These are phyloP conservation scores for Paxillus ammoniavirescens DNA, from an alignment of 768 basidiomycete species.

Conservation along the genomic window DNA sequence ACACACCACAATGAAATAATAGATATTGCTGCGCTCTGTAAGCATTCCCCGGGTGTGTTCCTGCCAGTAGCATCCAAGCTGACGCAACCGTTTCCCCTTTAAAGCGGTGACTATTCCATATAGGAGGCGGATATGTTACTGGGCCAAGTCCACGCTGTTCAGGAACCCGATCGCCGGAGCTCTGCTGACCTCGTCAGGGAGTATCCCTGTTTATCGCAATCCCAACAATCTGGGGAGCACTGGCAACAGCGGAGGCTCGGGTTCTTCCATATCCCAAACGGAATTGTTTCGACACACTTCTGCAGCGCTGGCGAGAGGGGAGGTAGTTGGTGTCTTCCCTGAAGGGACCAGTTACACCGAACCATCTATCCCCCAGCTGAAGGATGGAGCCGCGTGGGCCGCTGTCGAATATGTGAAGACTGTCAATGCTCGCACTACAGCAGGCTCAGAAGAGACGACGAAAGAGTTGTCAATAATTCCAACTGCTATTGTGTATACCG, in stretches of 20 bases:
- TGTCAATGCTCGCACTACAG: slow-evolving; percentile 18
- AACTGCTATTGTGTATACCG: slow-evolving; percentile 66
- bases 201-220: slow-evolving; percentile 70
- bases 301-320: slow-evolving; percentile 47
- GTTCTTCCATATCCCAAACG: slow-evolving; percentile 28
- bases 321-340: slow-evolving; percentile 68
- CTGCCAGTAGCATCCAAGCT: background rate
- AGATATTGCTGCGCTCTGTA: slow-evolving; percentile 49
- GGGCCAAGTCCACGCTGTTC: slow-evolving; percentile 76
- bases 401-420: slow-evolving; percentile 66
- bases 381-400: slow-evolving; percentile 70
- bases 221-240: slow-evolving; percentile 36
- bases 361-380: slow-evolving; percentile 44
- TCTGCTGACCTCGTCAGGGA: slow-evolving; percentile 60
- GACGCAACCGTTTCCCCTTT: background rate
- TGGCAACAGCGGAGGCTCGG: background rate
- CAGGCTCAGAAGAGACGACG: slow-evolving; percentile 14
- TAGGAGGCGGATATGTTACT: slow-evolving; percentile 54
- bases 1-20: slow-evolving; percentile 72
- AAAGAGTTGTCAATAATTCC: slow-evolving; percentile 53
- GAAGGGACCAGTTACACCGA: slow-evolving; percentile 58
- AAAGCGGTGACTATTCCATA: slow-evolving; percentile 58
- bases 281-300: slow-evolving; percentile 56
- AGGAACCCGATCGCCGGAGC: slow-evolving; percentile 49
- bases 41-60: slow-evolving; percentile 7